Base-by-base conservation (phyloP, 2,329 filamentous ascomycete species). In the Colletotrichum higginsianum region DNA sequence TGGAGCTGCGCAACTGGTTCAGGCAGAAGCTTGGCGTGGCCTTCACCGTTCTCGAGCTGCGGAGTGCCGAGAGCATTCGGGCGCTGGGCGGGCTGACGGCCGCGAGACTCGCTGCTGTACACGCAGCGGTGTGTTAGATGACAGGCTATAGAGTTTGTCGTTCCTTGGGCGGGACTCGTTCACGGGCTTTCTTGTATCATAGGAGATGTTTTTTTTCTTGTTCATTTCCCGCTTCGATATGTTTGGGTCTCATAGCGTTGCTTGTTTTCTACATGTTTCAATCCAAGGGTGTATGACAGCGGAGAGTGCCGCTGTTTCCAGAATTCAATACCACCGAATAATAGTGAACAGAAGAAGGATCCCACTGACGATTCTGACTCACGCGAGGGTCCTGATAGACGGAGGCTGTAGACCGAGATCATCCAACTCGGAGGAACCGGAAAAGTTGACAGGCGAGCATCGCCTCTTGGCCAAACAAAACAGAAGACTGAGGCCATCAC, bases 1-100 rank as follows among this genome's bases (percentile, higher is more conserved):
- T 78, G 6, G 77, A 78, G 61, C 47, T 78, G 23, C 60, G 75
- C 1, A 69, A 63, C 3, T 78, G 77, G 77, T 72, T 74, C 46
- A 63, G 65, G 35, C 71, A 75, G 23, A 66, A 55, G 9, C 67
- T 76, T 18, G 74, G 72, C 1, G 67, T 78, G 3, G 35, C 42
- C 12, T 47, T 72, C 13, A 69, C 66, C 1, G 30, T 72, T 3
- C 6, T 72, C 6, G 69, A 72, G 46, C 21, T 72, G 53, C 46
- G 60, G 38, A 49, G n/a, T 16, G 69, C 69, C 47, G 46, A 58
- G 11, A 72, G 69, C 42, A 53, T 72, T 15, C 21, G 49, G 2
- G 52, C 65, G 1, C 5, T 72, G 8, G 69, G 69, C 0, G 30
- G 38, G 1, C 16, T 44, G n/a, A 23, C 53, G 5, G 65, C 65